phyloP scores from a whole-genome alignment of 106 monocot species.

The Acorus calamus region DNA sequence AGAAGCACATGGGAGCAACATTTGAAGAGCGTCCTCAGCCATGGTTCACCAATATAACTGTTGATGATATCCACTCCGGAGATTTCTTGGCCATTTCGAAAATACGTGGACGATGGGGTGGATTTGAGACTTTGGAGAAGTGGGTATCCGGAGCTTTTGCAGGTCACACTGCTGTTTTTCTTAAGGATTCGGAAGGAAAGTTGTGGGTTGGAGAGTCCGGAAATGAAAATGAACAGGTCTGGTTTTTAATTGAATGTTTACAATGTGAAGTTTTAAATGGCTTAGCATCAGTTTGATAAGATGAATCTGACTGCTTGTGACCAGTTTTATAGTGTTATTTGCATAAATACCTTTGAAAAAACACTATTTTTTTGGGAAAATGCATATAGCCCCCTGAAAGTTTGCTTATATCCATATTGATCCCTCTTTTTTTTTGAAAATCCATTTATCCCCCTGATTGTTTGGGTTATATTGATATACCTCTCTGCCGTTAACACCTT shows the following conservation, averaged over 20 bases:
- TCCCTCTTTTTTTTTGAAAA: too few species aligned
- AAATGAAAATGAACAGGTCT: slow-evolving; percentile 84
- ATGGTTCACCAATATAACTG: slow-evolving; percentile 74
- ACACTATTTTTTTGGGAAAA: too few species aligned
- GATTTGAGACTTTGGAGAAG: slow-evolving; percentile 92
- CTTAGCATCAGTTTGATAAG: too few species aligned
- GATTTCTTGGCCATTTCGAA: slow-evolving; percentile 87
- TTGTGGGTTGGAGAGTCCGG: slow-evolving; percentile 97
- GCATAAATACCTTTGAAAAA: too few species aligned
- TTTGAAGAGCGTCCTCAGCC: slow-evolving; percentile 71
- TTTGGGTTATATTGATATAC: too few species aligned
- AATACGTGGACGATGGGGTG: slow-evolving; percentile 94
- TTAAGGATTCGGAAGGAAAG: slow-evolving; percentile 86
- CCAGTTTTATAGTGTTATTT: too few species aligned
- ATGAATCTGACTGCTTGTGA: too few species aligned
- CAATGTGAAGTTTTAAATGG: too few species aligned
- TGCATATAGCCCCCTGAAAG: too few species aligned
- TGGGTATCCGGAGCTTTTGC: slow-evolving; percentile 96
- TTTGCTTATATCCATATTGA: too few species aligned
- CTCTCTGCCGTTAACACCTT: too few species aligned
- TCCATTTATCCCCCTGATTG: too few species aligned
- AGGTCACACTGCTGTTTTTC: slow-evolving; percentile 75
- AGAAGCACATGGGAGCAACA: slow-evolving; percentile 85
- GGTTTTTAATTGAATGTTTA: neutral
- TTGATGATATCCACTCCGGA: slow-evolving; percentile 80